A percentile compares a stretch with the other conserved stretches of the same genome.
phyloP scores from a whole-genome alignment of 139 green algal genomes.

The Zygnema cylindricum region DNA sequence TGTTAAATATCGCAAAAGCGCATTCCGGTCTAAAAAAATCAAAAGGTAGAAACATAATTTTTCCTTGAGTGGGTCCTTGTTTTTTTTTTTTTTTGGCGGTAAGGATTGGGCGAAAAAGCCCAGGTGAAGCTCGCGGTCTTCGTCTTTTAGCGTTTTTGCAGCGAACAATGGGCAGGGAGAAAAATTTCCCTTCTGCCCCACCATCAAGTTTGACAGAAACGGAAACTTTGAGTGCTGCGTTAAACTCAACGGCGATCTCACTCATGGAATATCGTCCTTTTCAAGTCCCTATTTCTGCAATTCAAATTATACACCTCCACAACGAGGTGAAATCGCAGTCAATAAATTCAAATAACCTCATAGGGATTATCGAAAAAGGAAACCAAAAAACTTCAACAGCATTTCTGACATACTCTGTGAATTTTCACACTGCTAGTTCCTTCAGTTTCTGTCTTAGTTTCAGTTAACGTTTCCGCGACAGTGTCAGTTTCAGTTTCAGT shows the following conservation, averaged over 20 bases:
- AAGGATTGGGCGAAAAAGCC: not conserved
- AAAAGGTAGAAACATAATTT: too few relatives aligned
- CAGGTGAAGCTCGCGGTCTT: not conserved
- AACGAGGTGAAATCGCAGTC: too few relatives aligned
- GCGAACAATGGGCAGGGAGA: not conserved
- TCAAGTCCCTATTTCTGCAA: not conserved
- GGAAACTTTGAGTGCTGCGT: not conserved
- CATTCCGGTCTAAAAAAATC: too few relatives aligned
- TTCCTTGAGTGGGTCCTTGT: not conserved
- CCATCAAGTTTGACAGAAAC: not conserved
- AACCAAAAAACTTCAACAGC: too few relatives aligned
- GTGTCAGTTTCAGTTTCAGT: too few relatives aligned
- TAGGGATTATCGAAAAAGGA: too few relatives aligned
- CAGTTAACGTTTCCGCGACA: too few relatives aligned
- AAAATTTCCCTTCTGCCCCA: not conserved
- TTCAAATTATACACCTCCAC: conserved; percentile 33
- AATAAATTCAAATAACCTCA: too few relatives aligned
- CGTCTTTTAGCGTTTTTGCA: not conserved
- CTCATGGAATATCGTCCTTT: conserved; percentile 28
- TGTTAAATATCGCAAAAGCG: too few relatives aligned
- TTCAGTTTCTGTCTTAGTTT: too few relatives aligned
- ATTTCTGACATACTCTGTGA: too few relatives aligned
- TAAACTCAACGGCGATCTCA: not conserved
- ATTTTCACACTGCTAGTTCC: too few relatives aligned
- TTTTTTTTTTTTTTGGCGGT: not conserved